Percentiles rank a stretch among this genome's conserved stretches.
phyloP scores from a whole-genome alignment of 148 eudicot species.

The Rhododendron ovatum region DNA sequence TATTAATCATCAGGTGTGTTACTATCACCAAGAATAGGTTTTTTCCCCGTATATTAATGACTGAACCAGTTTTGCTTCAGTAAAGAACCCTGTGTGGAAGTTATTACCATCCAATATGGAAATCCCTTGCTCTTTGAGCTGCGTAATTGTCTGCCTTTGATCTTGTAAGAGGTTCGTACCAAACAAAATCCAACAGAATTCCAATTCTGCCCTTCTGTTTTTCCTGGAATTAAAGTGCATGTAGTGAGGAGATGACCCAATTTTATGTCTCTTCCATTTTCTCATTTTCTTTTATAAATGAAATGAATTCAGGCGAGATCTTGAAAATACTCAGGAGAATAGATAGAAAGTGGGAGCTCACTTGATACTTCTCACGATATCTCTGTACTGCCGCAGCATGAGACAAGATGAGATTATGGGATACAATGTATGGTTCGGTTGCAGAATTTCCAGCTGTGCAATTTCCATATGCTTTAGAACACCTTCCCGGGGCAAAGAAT shows the following conservation, averaged over 20 bases:
- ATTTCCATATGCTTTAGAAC: constrained; percentile 76
- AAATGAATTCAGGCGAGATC: neutral
- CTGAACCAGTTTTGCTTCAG: neutral
- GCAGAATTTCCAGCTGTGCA: constrained; percentile 81
- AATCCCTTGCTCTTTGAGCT: constrained; percentile 96
- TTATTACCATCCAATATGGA: constrained; percentile 89
- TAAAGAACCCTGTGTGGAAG: neutral
- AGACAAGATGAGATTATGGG: constrained; percentile 72
- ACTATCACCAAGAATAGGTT: neutral
- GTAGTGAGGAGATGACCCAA: neutral
- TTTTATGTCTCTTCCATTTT: neutral
- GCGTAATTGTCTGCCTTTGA: constrained; percentile 65
- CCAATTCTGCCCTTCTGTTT: constrained; percentile 82
- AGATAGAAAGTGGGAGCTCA: constrained; percentile 15
- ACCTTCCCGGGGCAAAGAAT: constrained; percentile 67
- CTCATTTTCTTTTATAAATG: neutral
- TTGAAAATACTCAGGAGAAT: neutral
- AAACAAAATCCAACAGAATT: constrained; percentile 81
- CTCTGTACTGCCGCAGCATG: constrained; percentile 93
- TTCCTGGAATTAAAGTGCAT: constrained; percentile 30
- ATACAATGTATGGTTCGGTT: constrained; percentile 86
- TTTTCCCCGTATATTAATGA: neutral
- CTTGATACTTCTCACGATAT: constrained; percentile 73
- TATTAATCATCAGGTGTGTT: neutral
- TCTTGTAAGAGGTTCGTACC: constrained; percentile 91